Conservation (phyloP, 495 filamentous ascomycete species). For the Penicillium goetzii region DNA sequence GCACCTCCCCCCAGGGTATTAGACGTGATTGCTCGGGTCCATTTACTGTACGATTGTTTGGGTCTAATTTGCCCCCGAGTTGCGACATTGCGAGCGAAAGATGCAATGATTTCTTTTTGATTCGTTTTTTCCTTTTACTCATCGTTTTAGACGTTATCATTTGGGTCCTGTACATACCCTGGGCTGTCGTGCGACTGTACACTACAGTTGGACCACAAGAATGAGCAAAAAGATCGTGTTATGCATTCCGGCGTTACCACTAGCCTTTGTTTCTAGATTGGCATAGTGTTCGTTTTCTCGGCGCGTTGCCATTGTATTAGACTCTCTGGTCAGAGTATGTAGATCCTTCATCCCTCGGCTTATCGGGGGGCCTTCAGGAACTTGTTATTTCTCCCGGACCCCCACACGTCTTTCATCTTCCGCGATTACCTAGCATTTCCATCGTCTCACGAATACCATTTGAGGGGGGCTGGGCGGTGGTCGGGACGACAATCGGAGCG, state of each 20-base stretch:
- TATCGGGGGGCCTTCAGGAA: neutral
- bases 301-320: conserved; percentile 13
- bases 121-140: conserved; percentile 35
- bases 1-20: conserved; percentile 46
- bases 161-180: conserved; percentile 56
- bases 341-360: conserved; percentile 11
- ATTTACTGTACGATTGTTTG: conserved; percentile 56
- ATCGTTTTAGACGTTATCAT: conserved; percentile 50
- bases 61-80: conserved; percentile 50
- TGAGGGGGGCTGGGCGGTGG: conserved; percentile 27
- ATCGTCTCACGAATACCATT: conserved; percentile 40
- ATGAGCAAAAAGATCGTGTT: conserved; percentile 52
- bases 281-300: conserved; percentile 10
- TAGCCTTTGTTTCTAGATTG: conserved; percentile 10
- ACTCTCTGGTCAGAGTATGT: conserved; percentile 2
- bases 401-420: conserved; percentile 22
- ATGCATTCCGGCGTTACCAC: conserved; percentile 39
- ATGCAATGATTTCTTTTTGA: conserved; percentile 48
- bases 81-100: conserved; percentile 54
- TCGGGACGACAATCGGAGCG: conserved; percentile 35
- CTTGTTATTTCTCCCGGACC: neutral
- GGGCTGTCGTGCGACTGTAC: conserved; percentile 52
- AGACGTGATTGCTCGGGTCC: conserved; percentile 45
- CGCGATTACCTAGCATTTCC: conserved; percentile 39
- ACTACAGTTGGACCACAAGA: conserved; percentile 50